phyloP scores from a whole-genome alignment of 306 rosid species.

The Dalbergia oliveri region DNA sequence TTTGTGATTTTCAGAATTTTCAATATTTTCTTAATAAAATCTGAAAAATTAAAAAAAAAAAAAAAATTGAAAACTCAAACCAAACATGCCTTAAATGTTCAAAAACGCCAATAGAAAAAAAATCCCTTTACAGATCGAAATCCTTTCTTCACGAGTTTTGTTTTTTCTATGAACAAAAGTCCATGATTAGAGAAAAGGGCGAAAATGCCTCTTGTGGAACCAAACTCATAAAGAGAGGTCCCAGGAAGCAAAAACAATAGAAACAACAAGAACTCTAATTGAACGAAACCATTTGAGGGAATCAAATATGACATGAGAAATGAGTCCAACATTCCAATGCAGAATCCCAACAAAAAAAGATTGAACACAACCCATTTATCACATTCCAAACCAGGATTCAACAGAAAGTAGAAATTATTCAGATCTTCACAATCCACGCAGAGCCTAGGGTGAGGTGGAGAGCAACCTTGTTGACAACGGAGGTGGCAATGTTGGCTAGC shows the following conservation, averaged over 20 bases:
- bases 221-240: conserved; percentile 43
- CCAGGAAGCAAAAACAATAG: conserved; percentile 43
- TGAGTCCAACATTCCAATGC: conserved; percentile 33
- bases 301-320: conserved; percentile 25
- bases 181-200: conserved; percentile 14
- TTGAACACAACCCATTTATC: conserved; percentile 38
- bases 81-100: too few relatives aligned
- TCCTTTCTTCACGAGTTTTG: conserved; percentile 41
- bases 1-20: too few relatives aligned
- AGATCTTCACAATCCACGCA: conserved; percentile 35
- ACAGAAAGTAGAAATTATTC: conserved; percentile 15
- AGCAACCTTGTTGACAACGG: too few relatives aligned
- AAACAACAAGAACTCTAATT: conserved; percentile 33
- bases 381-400: not conserved
- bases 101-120: conserved; percentile 11
- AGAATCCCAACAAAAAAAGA: conserved; percentile 1
- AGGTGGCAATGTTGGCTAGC: too few relatives aligned
- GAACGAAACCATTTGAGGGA: conserved; percentile 5
- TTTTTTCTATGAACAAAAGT: not conserved
- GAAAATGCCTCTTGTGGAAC: conserved; percentile 30
- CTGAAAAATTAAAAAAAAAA: too few relatives aligned
- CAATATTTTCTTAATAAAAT: too few relatives aligned
- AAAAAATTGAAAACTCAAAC: too few relatives aligned
- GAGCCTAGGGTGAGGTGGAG: too few relatives aligned
- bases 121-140: conserved; percentile 47